A percentile compares a stretch with the other conserved stretches of the same genome.
Conservation (phyloP, 352 stramenopile species). For the Peronospora destructor region DNA sequence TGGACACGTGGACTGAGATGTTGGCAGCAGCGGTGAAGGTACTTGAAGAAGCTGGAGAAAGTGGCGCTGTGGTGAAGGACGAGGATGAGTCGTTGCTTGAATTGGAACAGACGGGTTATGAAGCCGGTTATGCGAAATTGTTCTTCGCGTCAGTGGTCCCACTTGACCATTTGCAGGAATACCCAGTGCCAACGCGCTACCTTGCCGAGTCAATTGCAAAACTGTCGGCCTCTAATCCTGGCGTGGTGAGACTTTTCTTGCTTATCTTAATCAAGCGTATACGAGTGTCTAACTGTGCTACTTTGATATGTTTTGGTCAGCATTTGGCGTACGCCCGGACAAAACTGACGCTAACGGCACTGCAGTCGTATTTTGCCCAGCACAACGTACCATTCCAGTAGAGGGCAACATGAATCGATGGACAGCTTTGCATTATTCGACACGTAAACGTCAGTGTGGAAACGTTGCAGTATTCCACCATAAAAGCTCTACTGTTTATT, state of each 20-base stretch:
- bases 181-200: slow-evolving; percentile 51
- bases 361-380: slow-evolving; percentile 61
- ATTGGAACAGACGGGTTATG: slow-evolving; percentile 84
- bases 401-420: slow-evolving; percentile 15
- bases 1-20: slow-evolving; percentile 49
- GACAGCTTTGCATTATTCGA: slow-evolving; percentile 9
- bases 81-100: slow-evolving; percentile 79
- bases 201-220: slow-evolving; percentile 61
- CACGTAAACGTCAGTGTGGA: slow-evolving; percentile 13
- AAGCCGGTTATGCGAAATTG: slow-evolving; percentile 91
- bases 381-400: slow-evolving; percentile 67
- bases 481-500: slow-evolving; percentile 18
- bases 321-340: slow-evolving; percentile 45
- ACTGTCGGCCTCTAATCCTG: slow-evolving; percentile 54
- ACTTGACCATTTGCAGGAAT: slow-evolving; percentile 84
- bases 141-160: slow-evolving; percentile 85
- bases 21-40: slow-evolving; percentile 44
- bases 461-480: slow-evolving; percentile 18
- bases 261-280: not conserved
- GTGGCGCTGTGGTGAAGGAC: slow-evolving; percentile 45
- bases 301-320: slow-evolving; percentile 25
- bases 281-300: slow-evolving; percentile 12
- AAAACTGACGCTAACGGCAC: slow-evolving; percentile 29
- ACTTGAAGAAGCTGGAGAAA: slow-evolving; percentile 62
- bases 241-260: slow-evolving; percentile 42